Evolutionary conservation across 805 yeast species (phyloP).

Genomic region (Kodamaea fukazawae): DNA sequence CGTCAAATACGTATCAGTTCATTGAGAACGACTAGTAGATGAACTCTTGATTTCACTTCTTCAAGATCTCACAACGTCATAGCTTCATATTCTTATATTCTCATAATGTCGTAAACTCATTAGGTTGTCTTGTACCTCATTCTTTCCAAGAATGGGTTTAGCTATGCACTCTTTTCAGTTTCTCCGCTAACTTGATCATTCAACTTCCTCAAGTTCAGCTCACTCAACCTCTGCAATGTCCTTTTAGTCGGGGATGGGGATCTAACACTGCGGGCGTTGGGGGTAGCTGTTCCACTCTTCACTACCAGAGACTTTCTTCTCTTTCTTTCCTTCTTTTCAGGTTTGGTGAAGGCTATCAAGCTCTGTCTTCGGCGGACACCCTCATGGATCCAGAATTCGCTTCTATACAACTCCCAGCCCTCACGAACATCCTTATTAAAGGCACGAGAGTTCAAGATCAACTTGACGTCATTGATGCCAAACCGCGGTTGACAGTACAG

Average conservation of each 20-base stretch:
- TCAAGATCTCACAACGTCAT: too few species aligned
- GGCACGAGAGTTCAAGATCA: slow-evolving; percentile 76
- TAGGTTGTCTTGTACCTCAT: too few species aligned
- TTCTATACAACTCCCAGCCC: slow-evolving; percentile 91
- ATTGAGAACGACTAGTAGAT: too few species aligned
- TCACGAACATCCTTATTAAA: slow-evolving; percentile 83
- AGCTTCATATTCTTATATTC: too few species aligned
- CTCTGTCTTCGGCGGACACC: slow-evolving; percentile 56
- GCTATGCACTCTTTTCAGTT: too few species aligned
- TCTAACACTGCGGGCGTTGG: slow-evolving; percentile 2
- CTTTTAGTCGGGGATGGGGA: neutral
- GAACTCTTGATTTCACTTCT: too few species aligned
- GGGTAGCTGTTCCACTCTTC: slow-evolving; percentile 5
- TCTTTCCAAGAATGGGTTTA: too few species aligned
- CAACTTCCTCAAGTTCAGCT: slow-evolving; percentile 16
- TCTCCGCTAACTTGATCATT: neutral
- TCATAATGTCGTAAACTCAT: too few species aligned
- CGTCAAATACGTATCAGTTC: too few species aligned
- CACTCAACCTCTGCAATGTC: slow-evolving; percentile 17
- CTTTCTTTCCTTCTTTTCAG: slow-evolving; percentile 38
- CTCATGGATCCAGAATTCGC: slow-evolving; percentile 90
- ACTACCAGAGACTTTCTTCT: slow-evolving; percentile 22
- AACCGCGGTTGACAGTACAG: slow-evolving; percentile 55
- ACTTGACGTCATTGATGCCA: slow-evolving; percentile 74
- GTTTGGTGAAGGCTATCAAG: slow-evolving; percentile 28